phyloP scores from a whole-genome alignment of 2,329 filamentous ascomycete genomes.

The Neonectria magnoliae region DNA sequence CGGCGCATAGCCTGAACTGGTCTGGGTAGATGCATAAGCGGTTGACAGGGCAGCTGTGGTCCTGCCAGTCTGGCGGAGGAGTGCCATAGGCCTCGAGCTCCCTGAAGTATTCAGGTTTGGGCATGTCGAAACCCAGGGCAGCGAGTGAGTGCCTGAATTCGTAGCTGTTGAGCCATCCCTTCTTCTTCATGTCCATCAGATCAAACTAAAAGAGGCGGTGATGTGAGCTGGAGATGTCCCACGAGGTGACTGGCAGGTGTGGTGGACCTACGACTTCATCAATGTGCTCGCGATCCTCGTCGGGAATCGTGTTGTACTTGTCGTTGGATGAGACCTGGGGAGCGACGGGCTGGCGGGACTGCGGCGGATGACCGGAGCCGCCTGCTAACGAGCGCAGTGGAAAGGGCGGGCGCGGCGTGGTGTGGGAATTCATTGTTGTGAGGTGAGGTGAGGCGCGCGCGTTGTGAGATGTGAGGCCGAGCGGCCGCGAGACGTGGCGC shows the following conservation, averaged over 20 bases:
- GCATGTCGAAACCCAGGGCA: constrained; percentile 91
- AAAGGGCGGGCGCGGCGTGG: constrained; percentile 50
- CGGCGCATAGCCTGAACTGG: constrained; percentile 75
- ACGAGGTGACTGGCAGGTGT: neutral
- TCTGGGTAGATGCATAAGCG: constrained; percentile 61
- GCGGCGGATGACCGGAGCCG: constrained; percentile 45
- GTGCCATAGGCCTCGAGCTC: constrained; percentile 85
- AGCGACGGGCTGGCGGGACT: constrained; percentile 46
- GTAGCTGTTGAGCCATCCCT: constrained; percentile 94
- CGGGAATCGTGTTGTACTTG: constrained; percentile 66
- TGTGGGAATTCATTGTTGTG: constrained; percentile 50
- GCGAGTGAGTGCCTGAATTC: constrained; percentile 97
- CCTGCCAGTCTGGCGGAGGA: constrained; percentile 68
- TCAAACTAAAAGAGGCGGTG: constrained; percentile 70
- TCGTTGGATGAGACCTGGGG: constrained; percentile 51
- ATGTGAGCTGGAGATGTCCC: constrained; percentile 30
- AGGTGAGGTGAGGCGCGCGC: neutral
- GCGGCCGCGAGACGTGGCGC: constrained; percentile 20
- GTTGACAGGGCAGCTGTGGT: constrained; percentile 54
- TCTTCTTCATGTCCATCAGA: constrained; percentile 96
- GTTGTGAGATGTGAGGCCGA: constrained; percentile 12
- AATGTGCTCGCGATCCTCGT: constrained; percentile 93
- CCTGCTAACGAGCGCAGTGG: constrained; percentile 48
- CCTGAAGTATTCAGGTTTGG: constrained; percentile 84
- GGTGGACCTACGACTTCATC: constrained; percentile 81